Percentiles rank a stretch among this genome's conserved stretches.
Evolutionary conservation across 2,329 filamentous ascomycete genomes (phyloP).

Genomic region (Rutstroemia sp.): DNA sequence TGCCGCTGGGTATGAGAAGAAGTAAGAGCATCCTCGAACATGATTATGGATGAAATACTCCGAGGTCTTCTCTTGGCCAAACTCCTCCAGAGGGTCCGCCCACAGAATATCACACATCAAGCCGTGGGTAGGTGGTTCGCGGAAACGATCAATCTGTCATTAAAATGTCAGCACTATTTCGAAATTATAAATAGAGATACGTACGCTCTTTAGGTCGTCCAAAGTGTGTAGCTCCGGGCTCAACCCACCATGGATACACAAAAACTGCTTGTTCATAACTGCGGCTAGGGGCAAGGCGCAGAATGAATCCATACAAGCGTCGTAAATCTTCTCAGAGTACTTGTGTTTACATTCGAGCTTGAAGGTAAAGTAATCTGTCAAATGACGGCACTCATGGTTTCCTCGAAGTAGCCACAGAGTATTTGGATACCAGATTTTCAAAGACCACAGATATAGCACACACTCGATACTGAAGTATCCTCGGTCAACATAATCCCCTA

Average conservation of each 20-base stretch:
- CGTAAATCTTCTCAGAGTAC: slow-evolving; percentile 92
- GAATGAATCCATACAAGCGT: slow-evolving; percentile 98
- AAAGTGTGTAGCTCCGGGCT: slow-evolving; percentile 94
- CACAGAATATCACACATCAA: slow-evolving; percentile 99
- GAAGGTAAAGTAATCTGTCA: slow-evolving; percentile 99
- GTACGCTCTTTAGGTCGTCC: slow-evolving; percentile 82
- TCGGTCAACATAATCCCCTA: slow-evolving; percentile 96
- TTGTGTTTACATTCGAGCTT: slow-evolving; percentile 99
- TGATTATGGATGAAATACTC: slow-evolving; percentile 99
- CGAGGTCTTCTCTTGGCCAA: slow-evolving; percentile 96
- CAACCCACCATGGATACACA: slow-evolving; percentile 95
- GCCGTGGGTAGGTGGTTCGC: slow-evolving; percentile 92
- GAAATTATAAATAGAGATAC: slow-evolving; percentile 26
- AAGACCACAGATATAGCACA: slow-evolving; percentile 91
- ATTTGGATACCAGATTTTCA: slow-evolving; percentile 99
- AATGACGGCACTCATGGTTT: slow-evolving; percentile 96
- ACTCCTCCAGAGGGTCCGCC: slow-evolving; percentile 96
- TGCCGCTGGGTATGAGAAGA: slow-evolving; percentile 96
- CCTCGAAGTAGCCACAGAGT: slow-evolving; percentile 94
- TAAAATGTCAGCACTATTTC: neutral
- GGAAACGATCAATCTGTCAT: slow-evolving; percentile 85
- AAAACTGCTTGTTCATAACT: slow-evolving; percentile 99
- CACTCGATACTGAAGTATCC: slow-evolving; percentile 99
- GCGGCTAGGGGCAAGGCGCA: slow-evolving; percentile 88
- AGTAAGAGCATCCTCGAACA: slow-evolving; percentile 96